A percentile compares a stretch with the other conserved stretches of the same genome.
These are phyloP conservation scores for Crithidia mellificae DNA, from an alignment of 208 protist species.

Conservation along the genomic window DNA sequence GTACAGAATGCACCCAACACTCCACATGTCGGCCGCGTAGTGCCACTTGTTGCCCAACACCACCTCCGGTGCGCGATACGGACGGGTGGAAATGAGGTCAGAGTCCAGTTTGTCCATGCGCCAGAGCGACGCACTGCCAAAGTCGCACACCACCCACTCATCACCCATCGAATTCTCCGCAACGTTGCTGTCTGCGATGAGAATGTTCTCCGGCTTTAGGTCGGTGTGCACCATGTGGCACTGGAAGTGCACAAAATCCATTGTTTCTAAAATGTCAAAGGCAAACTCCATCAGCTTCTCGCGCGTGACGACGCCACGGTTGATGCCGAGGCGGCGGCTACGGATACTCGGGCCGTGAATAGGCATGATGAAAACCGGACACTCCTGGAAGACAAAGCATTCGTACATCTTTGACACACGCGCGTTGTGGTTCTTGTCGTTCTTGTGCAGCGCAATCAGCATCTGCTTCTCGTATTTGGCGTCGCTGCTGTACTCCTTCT, in stretches of 20 bases:
- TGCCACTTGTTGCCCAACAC: constrained; percentile 87
- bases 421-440: constrained; percentile 39
- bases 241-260: constrained; percentile 79
- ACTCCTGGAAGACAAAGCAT: constrained; percentile 74
- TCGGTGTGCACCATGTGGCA: constrained; percentile 95
- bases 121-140: constrained; percentile 86
- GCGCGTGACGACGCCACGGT: constrained; percentile 58
- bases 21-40: constrained; percentile 94
- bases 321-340: constrained; percentile 63
- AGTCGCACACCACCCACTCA: constrained; percentile 84
- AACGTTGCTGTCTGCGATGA: constrained; percentile 70
- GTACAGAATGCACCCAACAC: constrained; percentile 91
- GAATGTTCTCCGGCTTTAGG: constrained; percentile 97
- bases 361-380: constrained; percentile 81
- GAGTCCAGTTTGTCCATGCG: constrained; percentile 67
- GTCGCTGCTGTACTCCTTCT: constrained; percentile 77
- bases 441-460: constrained; percentile 56
- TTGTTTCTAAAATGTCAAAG: constrained; percentile 73
- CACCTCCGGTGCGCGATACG: constrained; percentile 92
- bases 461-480: constrained; percentile 82
- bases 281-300: constrained; percentile 57
- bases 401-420: constrained; percentile 71
- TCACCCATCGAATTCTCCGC: constrained; percentile 52
- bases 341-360: constrained; percentile 78
- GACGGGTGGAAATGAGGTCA: constrained; percentile 88